Conservation (phyloP, 140 eudicot genomes). For the Bidens hawaiensis region DNA sequence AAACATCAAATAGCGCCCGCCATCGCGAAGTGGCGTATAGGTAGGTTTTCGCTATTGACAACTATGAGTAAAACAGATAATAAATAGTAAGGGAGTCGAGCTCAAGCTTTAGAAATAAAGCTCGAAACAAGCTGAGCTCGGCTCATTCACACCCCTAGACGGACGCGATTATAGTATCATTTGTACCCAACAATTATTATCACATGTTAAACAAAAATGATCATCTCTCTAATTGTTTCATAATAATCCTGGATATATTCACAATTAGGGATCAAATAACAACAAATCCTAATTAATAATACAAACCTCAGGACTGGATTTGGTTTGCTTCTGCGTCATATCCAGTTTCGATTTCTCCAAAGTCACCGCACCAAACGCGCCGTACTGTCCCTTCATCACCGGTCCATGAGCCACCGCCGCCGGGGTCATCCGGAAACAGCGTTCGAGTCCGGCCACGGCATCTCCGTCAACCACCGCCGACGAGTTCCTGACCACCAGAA, state of each 20-base stretch:
- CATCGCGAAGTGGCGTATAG: no score
- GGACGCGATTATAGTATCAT: no score
- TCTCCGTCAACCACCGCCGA: slow-evolving; percentile 56
- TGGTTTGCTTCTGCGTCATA: slow-evolving; percentile 62
- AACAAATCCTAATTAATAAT: not conserved
- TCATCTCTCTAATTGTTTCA: not conserved
- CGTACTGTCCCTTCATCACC: slow-evolving; percentile 67
- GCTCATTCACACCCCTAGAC: no score
- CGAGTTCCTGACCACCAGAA: slow-evolving; percentile 40
- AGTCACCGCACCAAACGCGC: slow-evolving; percentile 71
- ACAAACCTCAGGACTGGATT: slow-evolving; percentile 79
- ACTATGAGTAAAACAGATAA: no score
- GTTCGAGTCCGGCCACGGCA: slow-evolving; percentile 43
- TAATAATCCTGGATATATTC: not conserved
- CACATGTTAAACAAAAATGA: no score
- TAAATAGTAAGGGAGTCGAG: no score
- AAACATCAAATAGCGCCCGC: no score
- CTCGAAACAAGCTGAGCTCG: no score
- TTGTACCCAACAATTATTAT: no score
- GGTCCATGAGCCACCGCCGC: slow-evolving; percentile 40
- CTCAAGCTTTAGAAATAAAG: no score
- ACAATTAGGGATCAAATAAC: not conserved
- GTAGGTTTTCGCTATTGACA: no score
- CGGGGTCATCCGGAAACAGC: slow-evolving; percentile 53
- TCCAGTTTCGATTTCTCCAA: slow-evolving; percentile 82